These are phyloP conservation scores for Nepenthes alata DNA, from an alignment of 179 eudicot species.

Conservation along the genomic window DNA sequence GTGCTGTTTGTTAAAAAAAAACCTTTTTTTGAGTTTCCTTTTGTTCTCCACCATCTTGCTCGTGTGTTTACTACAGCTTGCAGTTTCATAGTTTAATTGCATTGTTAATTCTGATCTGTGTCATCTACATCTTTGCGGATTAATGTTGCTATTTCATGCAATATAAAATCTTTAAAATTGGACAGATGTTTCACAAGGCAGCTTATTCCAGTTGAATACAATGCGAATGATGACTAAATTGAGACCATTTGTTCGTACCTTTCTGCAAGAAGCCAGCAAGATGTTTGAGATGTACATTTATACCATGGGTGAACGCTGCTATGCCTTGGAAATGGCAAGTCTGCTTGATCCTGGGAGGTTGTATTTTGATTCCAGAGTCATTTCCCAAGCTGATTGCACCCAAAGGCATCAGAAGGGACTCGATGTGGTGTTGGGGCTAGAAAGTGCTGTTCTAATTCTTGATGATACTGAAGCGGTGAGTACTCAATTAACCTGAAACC, in stretches of 20 bases:
- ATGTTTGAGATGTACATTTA: constrained; percentile 93
- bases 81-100: not conserved
- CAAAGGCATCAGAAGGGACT: constrained; percentile 78
- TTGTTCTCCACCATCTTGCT: not conserved
- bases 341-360: constrained; percentile 60
- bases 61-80: not conserved
- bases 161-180: not conserved
- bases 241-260: constrained; percentile 81
- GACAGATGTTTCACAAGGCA: constrained; percentile 55
- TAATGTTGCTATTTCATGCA: not conserved
- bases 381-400: constrained; percentile 79
- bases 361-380: constrained; percentile 68
- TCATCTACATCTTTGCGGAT: not conserved
- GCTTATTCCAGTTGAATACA: constrained; percentile 51
- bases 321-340: constrained; percentile 76
- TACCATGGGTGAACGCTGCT: constrained; percentile 85
- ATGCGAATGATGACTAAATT: constrained; percentile 89
- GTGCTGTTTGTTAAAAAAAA: too few relatives aligned
- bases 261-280: constrained; percentile 62
- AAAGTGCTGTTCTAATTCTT: constrained; percentile 77
- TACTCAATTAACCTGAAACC: not conserved
- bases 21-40: too few relatives aligned
- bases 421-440: constrained; percentile 77
- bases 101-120: not conserved
- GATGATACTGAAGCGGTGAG: constrained; percentile 88